Evolutionary conservation across 2,329 filamentous ascomycete genomes (phyloP), one percentile per base, ranked within the genome.

Genomic region (Colletotrichum musicola): DNA sequence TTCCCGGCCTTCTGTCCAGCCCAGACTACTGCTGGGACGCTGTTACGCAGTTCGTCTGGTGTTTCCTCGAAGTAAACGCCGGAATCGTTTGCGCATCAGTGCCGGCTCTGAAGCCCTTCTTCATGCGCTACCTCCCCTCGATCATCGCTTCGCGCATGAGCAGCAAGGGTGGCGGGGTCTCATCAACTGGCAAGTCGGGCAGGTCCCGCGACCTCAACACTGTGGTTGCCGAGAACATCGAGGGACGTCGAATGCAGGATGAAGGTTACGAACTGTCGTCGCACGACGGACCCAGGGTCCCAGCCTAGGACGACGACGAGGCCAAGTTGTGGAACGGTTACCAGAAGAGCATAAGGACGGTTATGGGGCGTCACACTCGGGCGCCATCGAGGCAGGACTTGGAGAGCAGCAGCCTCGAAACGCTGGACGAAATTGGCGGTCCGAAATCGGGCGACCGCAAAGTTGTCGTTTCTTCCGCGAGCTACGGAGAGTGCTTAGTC

Each of bases 21-120:
- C 7, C 44, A 1, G 75, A 77, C 57, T 78, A 77, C 47, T 75
- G 74, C 0, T 77, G 76, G 73, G 38, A 72, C 1, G 60, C 76
- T 1, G 71, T 75, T 0, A 58, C 64, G 1, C 72, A 76, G 6
- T 59, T 82, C 42, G 79, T 84, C 74, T 65, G 44, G 50, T 63
- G 58, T 42, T 70, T 60, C 38, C n/a, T 54, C 55, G 60, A 68
- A 46, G 55, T 64, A 35, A 68, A 68, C 22, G 59, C 64, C n/a
- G 70, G 67, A 38, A 64, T 72, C 12, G 51, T 68, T 14, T 68
- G 64, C 30, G 68, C 60, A 44, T 55, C 64, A 2, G 64, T 60
- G 4, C 68, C 71, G 10, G 69, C 65, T 10, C 51, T 71, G 12
- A 66, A 71, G 49, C 71, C 71, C 7, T 71, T 73, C 61, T 67